A percentile compares a stretch with the other conserved stretches of the same genome.
phyloP scores from a whole-genome alignment of 169 alveolate species.

The Amoebophrya sp. region DNA sequence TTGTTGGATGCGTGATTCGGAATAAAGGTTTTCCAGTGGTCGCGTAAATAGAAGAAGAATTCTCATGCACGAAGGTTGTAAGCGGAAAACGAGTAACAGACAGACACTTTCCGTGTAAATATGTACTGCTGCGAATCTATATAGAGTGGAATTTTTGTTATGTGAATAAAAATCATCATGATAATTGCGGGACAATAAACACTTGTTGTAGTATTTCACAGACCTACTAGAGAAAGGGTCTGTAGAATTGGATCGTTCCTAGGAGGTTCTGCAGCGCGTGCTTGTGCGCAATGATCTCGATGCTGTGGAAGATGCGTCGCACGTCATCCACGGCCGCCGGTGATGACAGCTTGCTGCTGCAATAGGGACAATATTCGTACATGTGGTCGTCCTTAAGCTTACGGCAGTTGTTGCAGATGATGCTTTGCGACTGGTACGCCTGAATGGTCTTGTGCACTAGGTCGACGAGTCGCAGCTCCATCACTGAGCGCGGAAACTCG shows the following conservation, averaged over 20 bases:
- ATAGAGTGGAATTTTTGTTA: no score
- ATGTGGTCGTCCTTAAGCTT: constrained; percentile 7
- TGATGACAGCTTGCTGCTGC: background rate
- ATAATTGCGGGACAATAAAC: no score
- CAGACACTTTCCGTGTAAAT: no score
- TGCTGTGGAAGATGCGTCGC: background rate
- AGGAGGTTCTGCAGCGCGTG: background rate
- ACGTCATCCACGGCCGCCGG: background rate
- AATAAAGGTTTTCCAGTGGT: no score
- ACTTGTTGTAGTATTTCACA: no score
- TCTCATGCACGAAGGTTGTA: no score
- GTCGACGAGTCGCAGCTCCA: constrained; percentile 13
- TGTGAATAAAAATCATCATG: no score
- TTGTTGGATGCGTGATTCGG: no score
- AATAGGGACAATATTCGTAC: background rate
- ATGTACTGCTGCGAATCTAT: no score
- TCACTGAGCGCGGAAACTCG: background rate
- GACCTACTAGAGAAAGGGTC: background rate
- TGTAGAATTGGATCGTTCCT: background rate
- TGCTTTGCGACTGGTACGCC: background rate
- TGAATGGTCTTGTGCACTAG: background rate
- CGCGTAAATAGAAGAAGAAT: no score
- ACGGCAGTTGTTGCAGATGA: background rate
- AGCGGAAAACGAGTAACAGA: no score
- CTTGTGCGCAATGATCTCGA: background rate